Evolutionary conservation across 805 yeast genomes (phyloP), one percentile per base, ranked within the genome.

Genomic region (Wickerhamiella cacticola): DNA sequence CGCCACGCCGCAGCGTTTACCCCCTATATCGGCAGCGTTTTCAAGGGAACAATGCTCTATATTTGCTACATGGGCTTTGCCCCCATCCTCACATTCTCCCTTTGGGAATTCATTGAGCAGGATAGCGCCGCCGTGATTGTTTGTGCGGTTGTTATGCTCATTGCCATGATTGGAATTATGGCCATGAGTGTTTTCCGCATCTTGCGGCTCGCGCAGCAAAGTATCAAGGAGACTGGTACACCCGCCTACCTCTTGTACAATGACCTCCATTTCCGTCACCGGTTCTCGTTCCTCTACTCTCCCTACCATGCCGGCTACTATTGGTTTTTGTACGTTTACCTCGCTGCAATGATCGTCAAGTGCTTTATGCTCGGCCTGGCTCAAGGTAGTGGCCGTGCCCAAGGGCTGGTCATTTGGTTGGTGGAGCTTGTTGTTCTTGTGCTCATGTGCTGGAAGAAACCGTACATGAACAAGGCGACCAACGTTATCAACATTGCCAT

Each of bases 71-170:
- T 88, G 60, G 96, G 94, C 0, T 86, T 84, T 63, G 78, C 94
- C 2, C 94, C 87, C 63, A 65, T 88, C 50, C 70, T 79, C 15
- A 75, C 87, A 46, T 71, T 88, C 50, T 79, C 95, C 9, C 69
- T 87, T 48, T 88, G 94, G 92, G 95, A 88, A 67, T 87, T 86
- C 63, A 76, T 81, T 6, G 73, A 72, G 57, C 67, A 73, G 46
- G 96, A 88, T 59, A 86, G 96, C 0, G 82, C 94, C 1, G 96
- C 95, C 0, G 86, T 88, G 25, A 76, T 88, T 50, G 87, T 85
- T 4, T 66, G 85, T 50, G 89, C 95, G 2, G 80, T 76, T 31
- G 65, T 88, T 43, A 79, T 84, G 63, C 67, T 88, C 35, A 42
- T 85, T 1, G 65, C 81, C 49, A 70, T 83, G 1, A 52, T 80